phyloP scores from a whole-genome alignment of 495 filamentous ascomycete species.

The Podospora pseudopauciseta region DNA sequence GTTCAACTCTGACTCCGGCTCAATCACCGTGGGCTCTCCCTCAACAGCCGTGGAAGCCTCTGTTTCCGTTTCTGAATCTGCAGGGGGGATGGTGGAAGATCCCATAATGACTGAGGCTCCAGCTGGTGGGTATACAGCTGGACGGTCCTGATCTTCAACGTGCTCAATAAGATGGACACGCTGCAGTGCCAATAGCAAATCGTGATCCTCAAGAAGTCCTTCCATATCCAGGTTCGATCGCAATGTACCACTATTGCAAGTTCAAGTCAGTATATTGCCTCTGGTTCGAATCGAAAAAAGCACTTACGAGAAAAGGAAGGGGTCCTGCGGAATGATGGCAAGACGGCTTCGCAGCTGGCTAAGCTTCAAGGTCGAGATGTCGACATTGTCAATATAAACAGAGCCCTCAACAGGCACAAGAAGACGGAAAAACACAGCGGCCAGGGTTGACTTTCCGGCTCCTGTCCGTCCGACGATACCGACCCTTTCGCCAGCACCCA shows the following conservation, averaged over 20 bases:
- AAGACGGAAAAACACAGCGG: slow-evolving; percentile 49
- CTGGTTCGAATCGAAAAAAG: background rate
- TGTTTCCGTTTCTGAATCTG: slow-evolving; percentile 14
- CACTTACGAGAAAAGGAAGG: slow-evolving; percentile 45
- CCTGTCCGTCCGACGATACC: slow-evolving; percentile 54
- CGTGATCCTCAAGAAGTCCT: slow-evolving; percentile 50
- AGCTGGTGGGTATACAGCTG: background rate
- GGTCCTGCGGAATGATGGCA: slow-evolving; percentile 54
- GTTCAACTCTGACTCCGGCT: slow-evolving; percentile 3
- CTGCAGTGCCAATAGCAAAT: slow-evolving; percentile 54
- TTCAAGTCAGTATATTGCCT: background rate
- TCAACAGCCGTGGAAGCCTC: slow-evolving; percentile 1
- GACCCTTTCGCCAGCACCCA: slow-evolving; percentile 39
- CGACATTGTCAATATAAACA: slow-evolving; percentile 49
- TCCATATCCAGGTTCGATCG: slow-evolving; percentile 52
- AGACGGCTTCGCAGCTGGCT: slow-evolving; percentile 47
- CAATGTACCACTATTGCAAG: slow-evolving; percentile 39
- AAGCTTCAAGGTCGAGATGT: slow-evolving; percentile 47
- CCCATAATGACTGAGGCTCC: background rate
- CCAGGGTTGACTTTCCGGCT: slow-evolving; percentile 43
- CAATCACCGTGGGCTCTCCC: slow-evolving; percentile 9
- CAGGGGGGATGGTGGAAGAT: background rate
- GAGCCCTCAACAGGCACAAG: slow-evolving; percentile 42
- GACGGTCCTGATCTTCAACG: slow-evolving; percentile 9
- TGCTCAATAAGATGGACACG: slow-evolving; percentile 46